Base-by-base conservation (phyloP, 2,329 filamentous ascomycete genomes). In the Cryoendolithus antarcticus region DNA sequence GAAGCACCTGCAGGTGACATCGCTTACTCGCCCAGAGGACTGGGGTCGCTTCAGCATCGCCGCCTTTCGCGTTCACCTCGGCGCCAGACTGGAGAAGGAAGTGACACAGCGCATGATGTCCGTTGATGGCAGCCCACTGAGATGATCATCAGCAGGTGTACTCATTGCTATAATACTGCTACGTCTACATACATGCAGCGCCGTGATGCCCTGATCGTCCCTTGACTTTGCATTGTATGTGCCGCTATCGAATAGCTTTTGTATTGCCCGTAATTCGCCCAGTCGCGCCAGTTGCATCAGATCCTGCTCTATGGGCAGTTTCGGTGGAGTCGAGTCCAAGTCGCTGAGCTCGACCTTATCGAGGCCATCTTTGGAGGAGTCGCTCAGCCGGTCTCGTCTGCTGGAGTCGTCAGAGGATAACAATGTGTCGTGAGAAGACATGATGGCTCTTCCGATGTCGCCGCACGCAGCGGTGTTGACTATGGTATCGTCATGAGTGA, bases 41-140 rank as follows among this genome's bases (percentile, higher is more conserved):
- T 10, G 91, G 83, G 32, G 91, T 96, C 10, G 91, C 89, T 32
- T 93, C 74, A 7, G 88, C 94, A 57, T 96, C 89, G 61, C 91
- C 91, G 61, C 93, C 91, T 62, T 93, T 94, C 46, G 79, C 81
- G 64, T 98, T 96, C 54, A 96, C 82, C 57, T 93, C 82, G 56
- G 88, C 91, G 55, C 86, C 86, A 35, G 69, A 69, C 48, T 82
- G 83, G 58, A 98, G 75, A 33, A 98, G 77, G 63, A 93, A 95
- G 62, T 91, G 89, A 74, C 89, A 95, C 70, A 96, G 86, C 49
- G 85, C 84, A 66, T 89, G 93, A 60, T 95, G 91, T 58, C 96
- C 96, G 67, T 98, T 98, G 61, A 98, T 96, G 29, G 93, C 86
- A 34, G 91, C 91, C 91, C 91, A 98, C 86, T 98, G 58, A 38